Base-by-base conservation (phyloP, 208 protist genomes). In the Acanthamoeba castellanii region DNA sequence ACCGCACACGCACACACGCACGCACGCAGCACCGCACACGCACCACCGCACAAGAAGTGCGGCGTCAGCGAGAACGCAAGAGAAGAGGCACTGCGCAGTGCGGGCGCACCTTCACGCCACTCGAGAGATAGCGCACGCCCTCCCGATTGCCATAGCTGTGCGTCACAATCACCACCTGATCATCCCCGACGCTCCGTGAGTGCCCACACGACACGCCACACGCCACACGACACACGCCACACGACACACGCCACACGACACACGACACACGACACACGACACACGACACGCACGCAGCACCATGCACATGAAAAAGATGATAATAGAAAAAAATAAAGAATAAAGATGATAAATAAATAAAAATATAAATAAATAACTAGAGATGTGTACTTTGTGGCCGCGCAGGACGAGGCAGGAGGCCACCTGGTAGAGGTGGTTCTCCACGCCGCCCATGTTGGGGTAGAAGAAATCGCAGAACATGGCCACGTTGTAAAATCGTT, bases 391-490 rank as follows among this genome's bases (percentile, higher is more conserved):
- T 95, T 99, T 99, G 95, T 99, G 99, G 6, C 99, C 99, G 30
- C 98, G 95, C 52, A 98, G 96, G 84, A 99, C 98, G 16, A 99
- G 96, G 95, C 98, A 99, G 74, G 99, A 98, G 13, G 98, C 96
- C 16, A 99, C 95, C 95, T 99, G 99, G 97, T 99, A 99, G 70
- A 99, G 98, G 98, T 99, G 99, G 61, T 98, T 98, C 97, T 99
- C 99, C 11, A 99, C 99, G 72, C 99, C 99, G 52, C 99, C 99
- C 95, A 99, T 99, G 47, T 99, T 99, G 13, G 99, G 99, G 94
- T 99, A 99, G 93, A 99, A 99, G 94, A 99, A 99, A 97, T 99
- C 99, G 27, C 98, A 99, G 27, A 99, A 97, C 76, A 99, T 96
- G 57, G 96, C 95, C 25, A 97, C 94, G 45, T 90, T 96, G 95